Percentiles rank a stretch among this genome's conserved stretches.
Conservation (phyloP, 83 land plant genomes). For the Thuja plicata region DNA sequence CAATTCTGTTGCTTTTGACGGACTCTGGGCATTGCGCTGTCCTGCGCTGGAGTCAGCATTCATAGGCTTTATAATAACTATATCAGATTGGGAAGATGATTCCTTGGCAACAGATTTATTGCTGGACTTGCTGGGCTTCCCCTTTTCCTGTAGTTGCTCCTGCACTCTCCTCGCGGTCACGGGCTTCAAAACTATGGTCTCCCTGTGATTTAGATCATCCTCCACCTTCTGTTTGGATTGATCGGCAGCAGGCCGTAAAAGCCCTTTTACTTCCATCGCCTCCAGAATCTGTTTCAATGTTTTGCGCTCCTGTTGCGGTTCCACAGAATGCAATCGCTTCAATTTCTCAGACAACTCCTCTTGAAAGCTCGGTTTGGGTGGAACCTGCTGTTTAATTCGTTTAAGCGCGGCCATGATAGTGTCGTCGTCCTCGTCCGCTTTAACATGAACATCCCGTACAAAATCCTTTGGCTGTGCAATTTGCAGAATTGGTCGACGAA, state of each 20-base stretch:
- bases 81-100: neutral
- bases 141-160: neutral
- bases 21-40: neutral
- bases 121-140: neutral
- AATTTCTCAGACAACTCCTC: constrained; percentile 7
- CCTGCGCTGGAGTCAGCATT: neutral
- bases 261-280: constrained; percentile 8
- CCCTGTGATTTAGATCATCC: neutral
- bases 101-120: neutral
- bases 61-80: constrained; percentile 3
- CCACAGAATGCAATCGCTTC: neutral
- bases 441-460: neutral
- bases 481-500: neutral
- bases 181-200: neutral
- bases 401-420: neutral
- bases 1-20: neutral
- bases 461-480: neutral
- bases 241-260: neutral
- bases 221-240: neutral
- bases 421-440: neutral
- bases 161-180: constrained; percentile 3
- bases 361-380: neutral
- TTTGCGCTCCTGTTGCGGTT: neutral
- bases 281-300: constrained; percentile 14
- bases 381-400: constrained; percentile 4